Conservation (phyloP, 2,329 filamentous ascomycete species). For the Hypoxylon sp. region DNA sequence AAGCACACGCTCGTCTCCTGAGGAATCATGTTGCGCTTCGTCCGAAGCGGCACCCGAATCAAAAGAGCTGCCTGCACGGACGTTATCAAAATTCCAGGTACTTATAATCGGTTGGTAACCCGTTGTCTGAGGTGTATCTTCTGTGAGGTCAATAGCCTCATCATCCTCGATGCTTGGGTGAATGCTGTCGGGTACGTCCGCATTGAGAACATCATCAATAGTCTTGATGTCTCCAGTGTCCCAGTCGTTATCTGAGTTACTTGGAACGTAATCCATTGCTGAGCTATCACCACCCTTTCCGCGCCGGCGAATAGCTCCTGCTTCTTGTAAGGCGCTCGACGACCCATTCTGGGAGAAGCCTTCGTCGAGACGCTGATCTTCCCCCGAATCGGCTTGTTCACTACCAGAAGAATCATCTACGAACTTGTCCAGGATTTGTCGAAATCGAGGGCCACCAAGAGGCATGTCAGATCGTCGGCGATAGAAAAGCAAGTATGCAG, state of each 20-base stretch:
- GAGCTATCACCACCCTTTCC: conserved; percentile 71
- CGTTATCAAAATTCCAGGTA: conserved; percentile 64
- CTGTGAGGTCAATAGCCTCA: conserved; percentile 62
- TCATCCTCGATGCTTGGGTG: conserved; percentile 65
- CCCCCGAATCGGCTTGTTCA: conserved; percentile 73
- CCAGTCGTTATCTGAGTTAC: conserved; percentile 29
- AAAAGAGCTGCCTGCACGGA: conserved; percentile 45
- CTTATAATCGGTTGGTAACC: conserved; percentile 50
- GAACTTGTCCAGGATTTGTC: conserved; percentile 77
- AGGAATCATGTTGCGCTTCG: conserved; percentile 58
- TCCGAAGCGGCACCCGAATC: conserved; percentile 56
- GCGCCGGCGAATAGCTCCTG: conserved; percentile 79
- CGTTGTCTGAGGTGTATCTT: conserved; percentile 51
- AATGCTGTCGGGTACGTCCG: conserved; percentile 48
- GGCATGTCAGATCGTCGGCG: conserved; percentile 83
- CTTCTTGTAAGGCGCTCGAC: conserved; percentile 88
- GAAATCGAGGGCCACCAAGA: conserved; percentile 83
- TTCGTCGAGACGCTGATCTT: conserved; percentile 87
- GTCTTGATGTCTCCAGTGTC: conserved; percentile 29
- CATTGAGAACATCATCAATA: conserved; percentile 46
- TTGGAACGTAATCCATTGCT: conserved; percentile 41
- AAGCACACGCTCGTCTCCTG: conserved; percentile 53
- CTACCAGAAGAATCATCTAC: conserved; percentile 65
- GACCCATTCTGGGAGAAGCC: conserved; percentile 89
- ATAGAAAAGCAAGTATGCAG: conserved; percentile 96